phyloP scores from a whole-genome alignment of 2,329 filamentous ascomycete species.

The Alternaria tenuissima region DNA sequence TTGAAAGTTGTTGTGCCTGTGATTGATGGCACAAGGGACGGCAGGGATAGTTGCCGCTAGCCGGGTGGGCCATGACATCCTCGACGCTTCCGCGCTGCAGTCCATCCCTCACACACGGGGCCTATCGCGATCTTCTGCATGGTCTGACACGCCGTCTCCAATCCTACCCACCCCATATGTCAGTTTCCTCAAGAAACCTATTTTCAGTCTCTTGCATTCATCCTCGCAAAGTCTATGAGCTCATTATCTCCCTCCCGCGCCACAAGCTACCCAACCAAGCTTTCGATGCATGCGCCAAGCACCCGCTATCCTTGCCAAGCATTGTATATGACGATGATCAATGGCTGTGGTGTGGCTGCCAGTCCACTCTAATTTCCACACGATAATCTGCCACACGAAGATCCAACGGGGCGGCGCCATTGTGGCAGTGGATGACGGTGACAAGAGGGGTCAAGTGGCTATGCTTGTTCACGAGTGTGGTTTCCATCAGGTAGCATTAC shows the following conservation, averaged over 20 bases:
- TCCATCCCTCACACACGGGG: background rate
- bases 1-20: conserved; percentile 28
- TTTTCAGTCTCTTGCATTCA: background rate
- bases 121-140: background rate
- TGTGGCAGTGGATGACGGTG: conserved; percentile 10
- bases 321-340: conserved; percentile 6
- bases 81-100: conserved; percentile 10
- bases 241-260: conserved; percentile 2
- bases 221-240: conserved; percentile 8
- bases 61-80: conserved; percentile 15
- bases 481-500: background rate
- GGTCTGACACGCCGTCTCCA: conserved; percentile 1
- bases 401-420: conserved; percentile 3
- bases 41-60: conserved; percentile 28
- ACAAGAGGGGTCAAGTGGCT: conserved; percentile 6
- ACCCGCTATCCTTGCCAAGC: conserved; percentile 3
- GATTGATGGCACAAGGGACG: conserved; percentile 18
- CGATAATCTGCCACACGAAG: conserved; percentile 3
- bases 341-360: conserved; percentile 18
- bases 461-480: background rate
- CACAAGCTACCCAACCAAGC: conserved; percentile 7
- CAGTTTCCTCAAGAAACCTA: background rate
- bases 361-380: conserved; percentile 17
- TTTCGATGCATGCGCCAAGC: conserved; percentile 10
- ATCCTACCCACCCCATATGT: background rate